phyloP scores from a whole-genome alignment of 2,329 filamentous ascomycete species.

The Claviceps pusilla region DNA sequence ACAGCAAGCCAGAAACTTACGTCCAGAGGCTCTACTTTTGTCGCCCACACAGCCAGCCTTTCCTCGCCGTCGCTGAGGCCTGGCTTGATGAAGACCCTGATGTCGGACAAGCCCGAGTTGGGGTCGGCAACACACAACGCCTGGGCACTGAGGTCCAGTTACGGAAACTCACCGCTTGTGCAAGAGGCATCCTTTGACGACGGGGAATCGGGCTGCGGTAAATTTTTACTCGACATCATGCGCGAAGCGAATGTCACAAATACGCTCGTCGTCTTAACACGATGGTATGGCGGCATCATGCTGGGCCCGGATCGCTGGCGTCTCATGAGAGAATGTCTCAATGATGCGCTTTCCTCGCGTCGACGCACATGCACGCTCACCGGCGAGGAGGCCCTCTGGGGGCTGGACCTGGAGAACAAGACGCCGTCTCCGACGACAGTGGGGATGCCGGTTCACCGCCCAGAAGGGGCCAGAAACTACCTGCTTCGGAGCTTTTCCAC shows the following conservation, averaged over 20 bases:
- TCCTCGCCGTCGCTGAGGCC: slow-evolving; percentile 27
- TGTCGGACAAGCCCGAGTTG: slow-evolving; percentile 33
- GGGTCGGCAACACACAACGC: slow-evolving; percentile 42
- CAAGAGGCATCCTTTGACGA: slow-evolving; percentile 43
- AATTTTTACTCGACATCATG: slow-evolving; percentile 39
- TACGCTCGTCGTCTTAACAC: slow-evolving; percentile 41
- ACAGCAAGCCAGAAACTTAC: slow-evolving; percentile 34
- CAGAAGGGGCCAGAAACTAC: slow-evolving; percentile 51
- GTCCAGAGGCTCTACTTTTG: slow-evolving; percentile 40
- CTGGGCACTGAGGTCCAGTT: slow-evolving; percentile 29
- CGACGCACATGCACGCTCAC: slow-evolving; percentile 19
- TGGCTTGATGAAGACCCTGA: slow-evolving; percentile 30
- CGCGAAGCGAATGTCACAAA: slow-evolving; percentile 34
- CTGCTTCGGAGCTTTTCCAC: slow-evolving; percentile 44
- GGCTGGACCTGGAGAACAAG: slow-evolving; percentile 39
- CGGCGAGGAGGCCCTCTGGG: slow-evolving; percentile 44
- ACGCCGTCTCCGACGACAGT: slow-evolving; percentile 23
- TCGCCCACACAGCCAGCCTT: slow-evolving; percentile 33
- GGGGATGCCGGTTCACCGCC: slow-evolving; percentile 57
- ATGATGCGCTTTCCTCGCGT: slow-evolving; percentile 37
- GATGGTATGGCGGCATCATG: slow-evolving; percentile 49
- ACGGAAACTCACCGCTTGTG: slow-evolving; percentile 23
- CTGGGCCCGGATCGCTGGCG: slow-evolving; percentile 48
- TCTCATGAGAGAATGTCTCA: slow-evolving; percentile 43
- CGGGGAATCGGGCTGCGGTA: slow-evolving; percentile 45